phyloP scores from a whole-genome alignment of 176 grass and related monocot species.

The Hsuehochloa calcarea region DNA sequence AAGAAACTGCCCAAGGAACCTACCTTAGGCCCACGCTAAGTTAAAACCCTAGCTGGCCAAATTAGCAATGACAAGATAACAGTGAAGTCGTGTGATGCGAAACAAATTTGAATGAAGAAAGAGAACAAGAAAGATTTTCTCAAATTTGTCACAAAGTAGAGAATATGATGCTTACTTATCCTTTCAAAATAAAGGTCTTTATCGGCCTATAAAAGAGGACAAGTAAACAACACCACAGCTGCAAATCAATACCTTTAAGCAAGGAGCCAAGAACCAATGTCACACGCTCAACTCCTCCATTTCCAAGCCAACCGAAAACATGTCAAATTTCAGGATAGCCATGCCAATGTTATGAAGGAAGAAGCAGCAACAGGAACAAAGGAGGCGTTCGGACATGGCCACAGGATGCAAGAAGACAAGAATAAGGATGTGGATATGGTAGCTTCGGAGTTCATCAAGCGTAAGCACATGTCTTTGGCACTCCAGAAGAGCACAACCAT shows the following conservation, averaged over 20 bases:
- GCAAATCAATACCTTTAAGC: constrained; percentile 19
- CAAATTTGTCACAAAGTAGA: constrained; percentile 12
- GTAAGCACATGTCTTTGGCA: constrained; percentile 41
- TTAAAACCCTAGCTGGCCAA: background rate
- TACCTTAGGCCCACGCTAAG: background rate
- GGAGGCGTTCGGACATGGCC: background rate
- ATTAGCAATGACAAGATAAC: background rate
- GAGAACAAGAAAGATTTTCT: background rate
- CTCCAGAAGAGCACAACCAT: constrained; percentile 72
- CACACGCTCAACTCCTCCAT: constrained; percentile 6
- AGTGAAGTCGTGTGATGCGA: background rate
- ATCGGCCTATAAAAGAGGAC: constrained; percentile 51
- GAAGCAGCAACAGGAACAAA: constrained; percentile 7
- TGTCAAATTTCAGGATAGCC: constrained; percentile 37
- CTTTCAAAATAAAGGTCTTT: background rate
- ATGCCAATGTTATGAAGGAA: constrained; percentile 31
- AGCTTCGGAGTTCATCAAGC: constrained; percentile 66
- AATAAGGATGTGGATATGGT: constrained; percentile 53
- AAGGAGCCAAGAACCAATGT: constrained; percentile 30
- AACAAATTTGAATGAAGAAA: constrained; percentile 41
- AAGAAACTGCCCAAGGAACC: background rate
- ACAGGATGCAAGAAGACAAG: constrained; percentile 27
- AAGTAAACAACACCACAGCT: constrained; percentile 13
- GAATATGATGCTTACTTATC: constrained; percentile 47
- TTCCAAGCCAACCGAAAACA: constrained; percentile 28